Conservation (phyloP, 1,139 yeast species). For the Yamadazyma dendronema region DNA sequence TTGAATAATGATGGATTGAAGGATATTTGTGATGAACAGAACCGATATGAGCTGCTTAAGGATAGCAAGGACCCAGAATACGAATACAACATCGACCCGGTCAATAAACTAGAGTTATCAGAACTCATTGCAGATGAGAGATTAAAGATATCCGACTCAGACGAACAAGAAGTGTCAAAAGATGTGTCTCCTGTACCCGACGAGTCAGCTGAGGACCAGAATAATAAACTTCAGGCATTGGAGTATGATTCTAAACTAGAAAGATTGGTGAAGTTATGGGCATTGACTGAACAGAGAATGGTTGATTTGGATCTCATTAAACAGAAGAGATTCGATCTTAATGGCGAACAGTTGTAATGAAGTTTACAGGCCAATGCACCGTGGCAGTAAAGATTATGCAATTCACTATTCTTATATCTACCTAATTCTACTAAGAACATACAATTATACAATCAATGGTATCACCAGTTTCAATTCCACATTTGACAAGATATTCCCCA, state of each 20-base stretch:
- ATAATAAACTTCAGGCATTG: slow-evolving; percentile 23
- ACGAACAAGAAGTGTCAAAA: slow-evolving; percentile 2
- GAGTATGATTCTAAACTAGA: slow-evolving; percentile 50
- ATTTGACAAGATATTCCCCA: slow-evolving; percentile 54
- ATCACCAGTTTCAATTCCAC: slow-evolving; percentile 68
- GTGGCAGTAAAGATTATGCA: too few relatives aligned
- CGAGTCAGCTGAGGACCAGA: slow-evolving; percentile 26
- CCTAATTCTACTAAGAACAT: slow-evolving; percentile 1
- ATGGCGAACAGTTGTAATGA: slow-evolving; percentile 8
- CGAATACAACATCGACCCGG: slow-evolving; percentile 17
- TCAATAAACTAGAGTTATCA: slow-evolving; percentile 5
- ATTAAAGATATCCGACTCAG: slow-evolving; percentile 5
- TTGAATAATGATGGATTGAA: slow-evolving; percentile 16
- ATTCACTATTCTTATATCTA: too few relatives aligned
- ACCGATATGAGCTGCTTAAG: slow-evolving; percentile 13
- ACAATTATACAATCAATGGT: slow-evolving; percentile 48
- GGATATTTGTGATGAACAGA: slow-evolving; percentile 15
- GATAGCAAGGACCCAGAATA: slow-evolving; percentile 1
- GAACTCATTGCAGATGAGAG: slow-evolving; percentile 10
- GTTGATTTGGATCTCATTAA: slow-evolving; percentile 35
- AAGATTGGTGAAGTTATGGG: slow-evolving; percentile 57
- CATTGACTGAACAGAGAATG: slow-evolving; percentile 56
- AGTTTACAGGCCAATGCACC: too few relatives aligned
- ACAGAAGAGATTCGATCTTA: slow-evolving; percentile 25
- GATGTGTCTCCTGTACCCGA: slow-evolving; percentile 12